Evolutionary conservation across 2,329 filamentous ascomycete genomes (phyloP), one percentile per base, ranked within the genome.

Genomic region (Helotiales sp.): DNA sequence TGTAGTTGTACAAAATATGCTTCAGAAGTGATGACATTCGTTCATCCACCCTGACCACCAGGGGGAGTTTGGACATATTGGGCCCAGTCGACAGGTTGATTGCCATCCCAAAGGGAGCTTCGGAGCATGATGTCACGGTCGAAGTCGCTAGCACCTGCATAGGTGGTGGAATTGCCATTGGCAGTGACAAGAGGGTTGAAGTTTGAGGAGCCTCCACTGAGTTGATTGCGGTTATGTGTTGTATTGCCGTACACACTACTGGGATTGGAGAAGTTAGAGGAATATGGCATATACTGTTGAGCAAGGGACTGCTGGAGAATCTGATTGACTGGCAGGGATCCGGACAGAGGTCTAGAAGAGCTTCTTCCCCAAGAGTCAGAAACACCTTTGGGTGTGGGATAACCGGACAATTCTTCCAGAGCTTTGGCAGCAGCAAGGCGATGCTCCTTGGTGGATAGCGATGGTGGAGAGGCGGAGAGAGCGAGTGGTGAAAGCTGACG

Each of bases 221-320:
- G 40, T 19, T 24, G 40, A 27, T n/a, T 47, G 17, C 50, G 48
- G 49, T 24, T 15, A n/a, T 44, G 58, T 24, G 66, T 58, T 52
- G 79, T 79, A 31, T 80, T 77, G 38, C 74, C 76, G 56, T 79
- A 81, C 22, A 84, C 63, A 61, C 79, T 82, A 66, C 80, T 83
- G 1, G 74, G 70, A 55, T 81, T 73, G 13, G 80, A 79, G 61
- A 83, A 83, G 6, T 62, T 66, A 36, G 67, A 67, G 17, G 65
- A 66, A n/a, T 60, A 61, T 13, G 64, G 49, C 44, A 64, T 58
- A 38, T 62, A 68, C 38, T 65, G 64, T 33, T 64, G 60, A 29
- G 62, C 53, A 12, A 70, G 54, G 12, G 62, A 58, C 33, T 64
- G 58, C 47, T 69, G 67, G 17, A 67, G 55, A 17, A 64, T 38